phyloP scores from a whole-genome alignment of 2,329 filamentous ascomycete genomes.

The Talaromyces sp. region DNA sequence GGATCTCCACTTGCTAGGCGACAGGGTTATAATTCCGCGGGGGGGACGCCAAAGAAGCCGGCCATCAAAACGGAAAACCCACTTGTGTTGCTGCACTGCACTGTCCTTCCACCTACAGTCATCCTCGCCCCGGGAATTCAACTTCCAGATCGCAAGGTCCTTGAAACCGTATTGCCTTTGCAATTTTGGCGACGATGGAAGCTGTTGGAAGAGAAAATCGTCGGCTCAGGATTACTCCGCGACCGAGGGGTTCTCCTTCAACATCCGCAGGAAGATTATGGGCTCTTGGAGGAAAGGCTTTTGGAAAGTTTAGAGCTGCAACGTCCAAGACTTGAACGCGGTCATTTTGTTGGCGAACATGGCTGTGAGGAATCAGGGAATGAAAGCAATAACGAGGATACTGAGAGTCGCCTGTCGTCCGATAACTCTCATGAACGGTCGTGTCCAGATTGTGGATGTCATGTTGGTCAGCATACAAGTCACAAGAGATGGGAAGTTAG shows the following conservation, averaged over 20 bases:
- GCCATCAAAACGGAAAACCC: constrained; percentile 48
- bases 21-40: constrained; percentile 31
- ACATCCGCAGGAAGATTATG: constrained; percentile 59
- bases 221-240: constrained; percentile 50
- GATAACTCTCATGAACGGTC: constrained; percentile 35
- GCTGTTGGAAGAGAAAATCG: constrained; percentile 51
- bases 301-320: constrained; percentile 57
- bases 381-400: constrained; percentile 23
- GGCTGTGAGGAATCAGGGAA: constrained; percentile 2
- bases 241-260: constrained; percentile 58
- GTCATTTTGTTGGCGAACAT: constrained; percentile 48
- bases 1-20: constrained; percentile 28
- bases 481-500: constrained; percentile 63
- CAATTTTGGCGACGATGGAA: constrained; percentile 45
- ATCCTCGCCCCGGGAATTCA: constrained; percentile 39
- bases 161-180: constrained; percentile 48
- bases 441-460: constrained; percentile 49
- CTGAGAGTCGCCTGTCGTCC: constrained; percentile 11
- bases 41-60: constrained; percentile 21
- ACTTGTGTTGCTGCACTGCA: constrained; percentile 58
- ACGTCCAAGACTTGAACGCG: constrained; percentile 52
- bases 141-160: constrained; percentile 34
- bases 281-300: constrained; percentile 58
- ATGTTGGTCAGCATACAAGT: constrained; percentile 43
- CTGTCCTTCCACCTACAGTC: constrained; percentile 51